Percentiles rank a stretch among this genome's conserved stretches.
These are phyloP conservation scores for Didymella glomerata DNA, from an alignment of 2,329 filamentous ascomycete species.

Conservation along the genomic window DNA sequence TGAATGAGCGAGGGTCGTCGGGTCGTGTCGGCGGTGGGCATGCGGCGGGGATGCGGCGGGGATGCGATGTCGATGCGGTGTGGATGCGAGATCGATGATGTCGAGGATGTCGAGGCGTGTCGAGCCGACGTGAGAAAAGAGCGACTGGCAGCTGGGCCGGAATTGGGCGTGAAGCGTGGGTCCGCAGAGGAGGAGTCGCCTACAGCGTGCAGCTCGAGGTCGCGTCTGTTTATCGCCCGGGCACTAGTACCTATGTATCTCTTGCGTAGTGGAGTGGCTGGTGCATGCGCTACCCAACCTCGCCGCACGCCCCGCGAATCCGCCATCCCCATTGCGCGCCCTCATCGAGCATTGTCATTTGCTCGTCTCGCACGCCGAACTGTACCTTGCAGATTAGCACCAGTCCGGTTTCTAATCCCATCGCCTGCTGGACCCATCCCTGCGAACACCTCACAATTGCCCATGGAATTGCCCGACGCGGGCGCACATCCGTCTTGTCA, in stretches of 20 bases:
- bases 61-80: not conserved
- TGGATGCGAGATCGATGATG: too few species aligned
- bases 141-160: constrained; percentile 18
- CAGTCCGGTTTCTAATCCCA: constrained; percentile 10
- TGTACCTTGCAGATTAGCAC: constrained; percentile 18
- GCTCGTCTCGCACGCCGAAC: not conserved
- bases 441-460: constrained; percentile 5
- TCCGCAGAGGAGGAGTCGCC: not conserved
- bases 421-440: not conserved
- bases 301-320: constrained; percentile 18
- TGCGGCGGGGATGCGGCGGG: too few species aligned
- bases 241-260: not conserved
- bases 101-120: too few species aligned
- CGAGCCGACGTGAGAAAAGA: constrained; percentile 9
- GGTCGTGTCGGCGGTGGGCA: not conserved
- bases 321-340: not conserved
- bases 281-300: constrained; percentile 20
- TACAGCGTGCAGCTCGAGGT: constrained; percentile 6
- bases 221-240: constrained; percentile 7
- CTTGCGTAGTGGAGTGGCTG: constrained; percentile 15
- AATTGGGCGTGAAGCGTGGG: constrained; percentile 1
- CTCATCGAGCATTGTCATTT: not conserved
- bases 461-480: not conserved
- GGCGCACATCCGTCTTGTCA: not conserved
- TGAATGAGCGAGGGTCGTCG: not conserved